A percentile compares a stretch with the other conserved stretches of the same genome.
phyloP scores from a whole-genome alignment of 2,329 filamentous ascomycete species.

The Xylariaceae sp. region DNA sequence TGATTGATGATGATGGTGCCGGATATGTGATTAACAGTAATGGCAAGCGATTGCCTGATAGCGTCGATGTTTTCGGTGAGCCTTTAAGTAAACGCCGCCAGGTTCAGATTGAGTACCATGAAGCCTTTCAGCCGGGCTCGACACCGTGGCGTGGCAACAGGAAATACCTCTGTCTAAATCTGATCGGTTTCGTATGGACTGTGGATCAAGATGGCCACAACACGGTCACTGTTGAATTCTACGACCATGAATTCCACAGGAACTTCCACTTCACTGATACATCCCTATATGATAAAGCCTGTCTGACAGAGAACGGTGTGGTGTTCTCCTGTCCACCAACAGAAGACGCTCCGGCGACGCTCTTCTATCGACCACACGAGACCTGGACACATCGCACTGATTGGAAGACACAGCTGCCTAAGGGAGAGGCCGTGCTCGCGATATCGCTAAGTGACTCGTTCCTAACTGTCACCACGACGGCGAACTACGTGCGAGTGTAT shows the following conservation, averaged over 20 bases:
- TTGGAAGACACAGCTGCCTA: conserved; percentile 87
- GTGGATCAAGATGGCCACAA: conserved; percentile 93
- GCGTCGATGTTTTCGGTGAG: conserved; percentile 57
- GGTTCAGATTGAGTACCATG: conserved; percentile 73
- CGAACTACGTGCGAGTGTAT: conserved; percentile 90
- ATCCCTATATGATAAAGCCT: conserved; percentile 95
- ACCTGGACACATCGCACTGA: conserved; percentile 92
- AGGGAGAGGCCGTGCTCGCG: conserved; percentile 83
- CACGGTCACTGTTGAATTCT: conserved; percentile 96
- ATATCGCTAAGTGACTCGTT: conserved; percentile 93
- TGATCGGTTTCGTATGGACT: conserved; percentile 96
- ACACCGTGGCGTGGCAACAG: conserved; percentile 96
- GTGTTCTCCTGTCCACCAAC: conserved; percentile 82
- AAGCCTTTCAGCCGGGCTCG: conserved; percentile 89
- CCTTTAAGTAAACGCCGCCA: conserved; percentile 58
- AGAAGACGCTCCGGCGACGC: conserved; percentile 71
- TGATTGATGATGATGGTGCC: conserved; percentile 93
- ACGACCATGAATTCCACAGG: conserved; percentile 88
- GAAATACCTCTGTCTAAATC: conserved; percentile 90
- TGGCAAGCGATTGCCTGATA: conserved; percentile 58
- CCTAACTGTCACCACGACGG: conserved; percentile 84
- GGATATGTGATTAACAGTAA: conserved; percentile 73
- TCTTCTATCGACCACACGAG: conserved; percentile 98
- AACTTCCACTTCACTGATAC: conserved; percentile 99
- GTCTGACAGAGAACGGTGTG: conserved; percentile 82